Percentiles rank a stretch among this genome's conserved stretches.
Evolutionary conservation across 306 rosid species (phyloP).

Genomic region (Cucurbita maxima): DNA sequence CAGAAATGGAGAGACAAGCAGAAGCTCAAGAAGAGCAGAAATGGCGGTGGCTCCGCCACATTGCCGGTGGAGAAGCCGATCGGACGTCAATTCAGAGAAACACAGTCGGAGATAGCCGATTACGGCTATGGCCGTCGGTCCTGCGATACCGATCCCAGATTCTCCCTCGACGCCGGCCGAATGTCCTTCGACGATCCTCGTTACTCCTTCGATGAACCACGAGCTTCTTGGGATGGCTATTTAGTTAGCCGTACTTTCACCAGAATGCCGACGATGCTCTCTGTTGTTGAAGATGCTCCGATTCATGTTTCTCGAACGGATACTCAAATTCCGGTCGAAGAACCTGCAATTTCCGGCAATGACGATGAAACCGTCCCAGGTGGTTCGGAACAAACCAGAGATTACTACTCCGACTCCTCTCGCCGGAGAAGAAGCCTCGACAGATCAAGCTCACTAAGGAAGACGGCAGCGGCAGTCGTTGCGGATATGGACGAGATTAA

Average conservation of each 20-base stretch:
- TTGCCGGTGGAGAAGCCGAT: constrained; percentile 93
- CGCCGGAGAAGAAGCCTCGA: constrained; percentile 84
- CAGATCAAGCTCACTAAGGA: constrained; percentile 75
- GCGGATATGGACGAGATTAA: constrained; percentile 85
- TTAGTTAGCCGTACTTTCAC: constrained; percentile 48
- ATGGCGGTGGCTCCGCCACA: constrained; percentile 58
- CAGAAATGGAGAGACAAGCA: constrained; percentile 99
- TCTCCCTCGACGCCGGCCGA: constrained; percentile 71
- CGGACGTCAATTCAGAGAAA: constrained; percentile 77
- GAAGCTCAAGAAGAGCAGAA: constrained; percentile 75
- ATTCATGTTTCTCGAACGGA: constrained; percentile 53
- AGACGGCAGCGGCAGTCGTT: constrained; percentile 87
- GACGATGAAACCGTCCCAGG: constrained; percentile 58
- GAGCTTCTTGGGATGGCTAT: constrained; percentile 97
- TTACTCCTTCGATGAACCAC: constrained; percentile 78
- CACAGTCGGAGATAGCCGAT: constrained; percentile 98
- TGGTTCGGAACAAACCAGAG: constrained; percentile 67
- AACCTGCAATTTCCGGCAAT: constrained; percentile 28
- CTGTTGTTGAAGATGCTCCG: constrained; percentile 93
- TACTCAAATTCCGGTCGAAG: constrained; percentile 71
- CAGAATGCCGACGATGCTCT: constrained; percentile 82
- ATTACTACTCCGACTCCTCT: constrained; percentile 66
- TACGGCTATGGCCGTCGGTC: constrained; percentile 94
- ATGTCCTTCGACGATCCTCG: constrained; percentile 83
- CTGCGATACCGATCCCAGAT: constrained; percentile 92